These are phyloP conservation scores for Vitis amurensis DNA, from an alignment of 164 flowering plant genomes.

Conservation along the genomic window DNA sequence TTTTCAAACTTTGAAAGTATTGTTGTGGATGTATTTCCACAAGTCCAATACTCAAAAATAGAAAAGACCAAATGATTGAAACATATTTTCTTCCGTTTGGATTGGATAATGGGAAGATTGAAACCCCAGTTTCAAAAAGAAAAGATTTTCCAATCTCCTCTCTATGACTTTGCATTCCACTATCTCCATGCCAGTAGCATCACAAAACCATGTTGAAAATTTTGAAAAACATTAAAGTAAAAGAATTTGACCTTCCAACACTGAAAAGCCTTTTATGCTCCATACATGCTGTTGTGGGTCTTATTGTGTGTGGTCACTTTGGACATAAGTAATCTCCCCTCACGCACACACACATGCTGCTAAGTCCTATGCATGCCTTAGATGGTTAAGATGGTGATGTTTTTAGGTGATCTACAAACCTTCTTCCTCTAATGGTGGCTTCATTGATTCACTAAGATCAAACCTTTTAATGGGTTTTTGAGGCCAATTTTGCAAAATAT, in stretches of 20 bases:
- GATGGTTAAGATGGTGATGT: background rate
- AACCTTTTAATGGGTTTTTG: too few relatives aligned
- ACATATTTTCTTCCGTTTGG: background rate
- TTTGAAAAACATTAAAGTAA: slow-evolving; percentile 13
- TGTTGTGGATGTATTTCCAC: background rate
- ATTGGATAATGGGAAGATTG: slow-evolving; percentile 11
- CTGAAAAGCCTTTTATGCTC: slow-evolving; percentile 30
- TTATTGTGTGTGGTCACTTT: slow-evolving; percentile 28
- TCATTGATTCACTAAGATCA: too few relatives aligned
- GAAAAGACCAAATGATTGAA: background rate
- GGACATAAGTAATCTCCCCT: slow-evolving; percentile 17
- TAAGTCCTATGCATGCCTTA: background rate
- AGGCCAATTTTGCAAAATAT: too few relatives aligned
- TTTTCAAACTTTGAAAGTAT: background rate
- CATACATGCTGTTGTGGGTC: slow-evolving; percentile 38
- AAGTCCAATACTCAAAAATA: background rate
- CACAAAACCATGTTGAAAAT: slow-evolving; percentile 9
- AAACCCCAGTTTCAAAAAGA: slow-evolving; percentile 14
- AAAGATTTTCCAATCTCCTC: slow-evolving; percentile 14
- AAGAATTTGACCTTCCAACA: slow-evolving; percentile 30
- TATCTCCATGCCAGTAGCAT: slow-evolving; percentile 15
- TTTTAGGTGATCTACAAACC: too few relatives aligned
- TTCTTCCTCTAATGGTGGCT: too few relatives aligned
- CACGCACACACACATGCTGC: background rate
- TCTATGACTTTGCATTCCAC: slow-evolving; percentile 10